Evolutionary conservation across 1,284 basidiomycete genomes (phyloP), one percentile per base, ranked within the genome.

Genomic region (Papiliotrema laurentii): DNA sequence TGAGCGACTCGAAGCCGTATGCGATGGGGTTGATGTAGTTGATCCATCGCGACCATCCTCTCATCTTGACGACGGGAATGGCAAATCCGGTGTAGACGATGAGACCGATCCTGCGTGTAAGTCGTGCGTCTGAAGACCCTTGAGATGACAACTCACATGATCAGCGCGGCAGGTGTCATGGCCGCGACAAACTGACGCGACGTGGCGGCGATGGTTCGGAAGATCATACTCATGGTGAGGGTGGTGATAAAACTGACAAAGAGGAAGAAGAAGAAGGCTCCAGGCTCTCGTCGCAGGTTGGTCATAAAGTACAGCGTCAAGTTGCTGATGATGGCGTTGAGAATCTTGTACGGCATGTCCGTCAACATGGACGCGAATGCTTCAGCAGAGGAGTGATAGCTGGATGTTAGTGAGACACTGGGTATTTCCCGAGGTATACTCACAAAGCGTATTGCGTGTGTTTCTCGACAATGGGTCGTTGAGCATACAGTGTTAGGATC

Each of bases 361-460:
- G 69, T 69, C 16, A 77, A 56, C 62, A 76, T 77, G 10, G 71
- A 72, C 4, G 76, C 75, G 45, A 70, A 62, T 2, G 75, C 74
- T 52, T 78, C 76, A 26, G 75, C 72, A 6, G 71, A 72, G 0
- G 77, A 74, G 24, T 75, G 74, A 45, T 74, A 68, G 63, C 74
- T 70, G 28, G 60, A 58, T 85, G 58, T 87, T 88, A 77, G 83
- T 71, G 81, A 65, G 67, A 19, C 9, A 10, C 22, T 7, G 40
- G 36, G 14, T 61, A 60, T 39, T 65, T 66, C 16, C 55, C 54
- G 6, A 55, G 55, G 1, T 61, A 60, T 4, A 66, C 68, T 42
- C 60, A 59, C 60, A 77, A 75, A 38, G 75, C 76, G 51, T 73
- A 77, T 42, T 68, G 69, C 11, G 66, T 55, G 41, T 75, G 73